phyloP scores from a whole-genome alignment of 345 rosid genomes.

The Reutealis trisperma region DNA sequence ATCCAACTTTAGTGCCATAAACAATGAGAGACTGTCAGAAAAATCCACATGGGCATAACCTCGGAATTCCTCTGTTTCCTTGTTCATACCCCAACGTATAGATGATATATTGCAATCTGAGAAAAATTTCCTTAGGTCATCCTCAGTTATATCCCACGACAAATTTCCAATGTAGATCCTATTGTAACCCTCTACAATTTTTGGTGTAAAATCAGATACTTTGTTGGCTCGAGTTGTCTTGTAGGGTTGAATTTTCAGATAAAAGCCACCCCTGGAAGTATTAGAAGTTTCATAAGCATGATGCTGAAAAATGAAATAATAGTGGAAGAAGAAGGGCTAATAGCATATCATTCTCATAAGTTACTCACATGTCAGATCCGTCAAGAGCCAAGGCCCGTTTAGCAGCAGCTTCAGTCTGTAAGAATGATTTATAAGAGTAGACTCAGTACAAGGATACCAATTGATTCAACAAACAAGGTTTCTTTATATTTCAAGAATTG shows the following conservation, averaged over 20 bases:
- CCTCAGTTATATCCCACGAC: constrained; percentile 85
- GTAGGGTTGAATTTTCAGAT: constrained; percentile 77
- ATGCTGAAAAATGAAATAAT: constrained; percentile 4
- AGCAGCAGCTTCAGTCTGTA: constrained; percentile 77
- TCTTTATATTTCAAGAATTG: not conserved
- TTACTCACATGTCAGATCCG: constrained; percentile 78
- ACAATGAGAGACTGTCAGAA: constrained; percentile 55
- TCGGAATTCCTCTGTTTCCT: constrained; percentile 79
- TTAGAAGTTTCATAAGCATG: constrained; percentile 20
- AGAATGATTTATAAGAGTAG: not conserved
- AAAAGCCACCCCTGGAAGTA: constrained; percentile 76
- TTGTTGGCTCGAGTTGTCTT: constrained; percentile 46
- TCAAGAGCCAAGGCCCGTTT: constrained; percentile 76
- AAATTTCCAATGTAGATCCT: constrained; percentile 84
- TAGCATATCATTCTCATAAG: constrained; percentile 1
- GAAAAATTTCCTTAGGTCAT: constrained; percentile 66
- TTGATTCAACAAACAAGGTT: not conserved
- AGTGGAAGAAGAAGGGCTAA: not conserved
- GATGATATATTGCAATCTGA: constrained; percentile 68
- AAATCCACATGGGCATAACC: constrained; percentile 93
- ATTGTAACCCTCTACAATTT: constrained; percentile 77
- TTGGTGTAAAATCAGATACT: constrained; percentile 55
- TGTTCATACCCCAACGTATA: constrained; percentile 72
- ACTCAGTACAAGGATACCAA: constrained; percentile 4
- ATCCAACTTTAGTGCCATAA: constrained; percentile 80